Conservation (phyloP, 345 rosid genomes). For the Eucalyptus erythrocorys region DNA sequence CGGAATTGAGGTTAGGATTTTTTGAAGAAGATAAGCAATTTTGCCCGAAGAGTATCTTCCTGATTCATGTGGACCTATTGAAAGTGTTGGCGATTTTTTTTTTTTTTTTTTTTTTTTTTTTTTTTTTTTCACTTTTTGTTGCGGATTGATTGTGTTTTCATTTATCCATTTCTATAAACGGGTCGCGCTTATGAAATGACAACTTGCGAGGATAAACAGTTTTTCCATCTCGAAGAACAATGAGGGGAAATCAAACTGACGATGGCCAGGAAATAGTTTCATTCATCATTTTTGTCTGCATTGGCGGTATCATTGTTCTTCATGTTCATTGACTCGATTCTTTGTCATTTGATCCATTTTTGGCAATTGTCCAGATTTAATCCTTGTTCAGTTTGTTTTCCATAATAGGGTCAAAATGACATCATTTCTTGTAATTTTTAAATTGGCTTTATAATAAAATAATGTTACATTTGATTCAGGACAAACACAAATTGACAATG, state of each 20-base stretch:
- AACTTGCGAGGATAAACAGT: neutral
- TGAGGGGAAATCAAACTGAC: neutral
- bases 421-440: neutral
- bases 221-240: neutral
- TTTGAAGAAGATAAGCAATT: neutral
- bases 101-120: no score
- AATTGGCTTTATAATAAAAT: neutral
- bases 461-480: no score
- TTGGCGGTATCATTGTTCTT: neutral
- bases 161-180: neutral
- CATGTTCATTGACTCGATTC: neutral
- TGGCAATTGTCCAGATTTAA: neutral
- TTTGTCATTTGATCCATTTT: neutral
- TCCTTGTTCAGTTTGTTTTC: neutral
- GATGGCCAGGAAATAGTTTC: neutral
- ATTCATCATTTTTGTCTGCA: no score
- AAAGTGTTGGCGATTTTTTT: no score
- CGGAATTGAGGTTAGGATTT: neutral
- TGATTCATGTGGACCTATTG: neutral
- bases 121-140: no score
- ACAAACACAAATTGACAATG: neutral
- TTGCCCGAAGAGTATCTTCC: rapidly evolving
- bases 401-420: neutral
- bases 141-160: no score
- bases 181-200: neutral